These are phyloP conservation scores for Cladorrhinum samala DNA, from an alignment of 495 filamentous ascomycete genomes.

Conservation along the genomic window DNA sequence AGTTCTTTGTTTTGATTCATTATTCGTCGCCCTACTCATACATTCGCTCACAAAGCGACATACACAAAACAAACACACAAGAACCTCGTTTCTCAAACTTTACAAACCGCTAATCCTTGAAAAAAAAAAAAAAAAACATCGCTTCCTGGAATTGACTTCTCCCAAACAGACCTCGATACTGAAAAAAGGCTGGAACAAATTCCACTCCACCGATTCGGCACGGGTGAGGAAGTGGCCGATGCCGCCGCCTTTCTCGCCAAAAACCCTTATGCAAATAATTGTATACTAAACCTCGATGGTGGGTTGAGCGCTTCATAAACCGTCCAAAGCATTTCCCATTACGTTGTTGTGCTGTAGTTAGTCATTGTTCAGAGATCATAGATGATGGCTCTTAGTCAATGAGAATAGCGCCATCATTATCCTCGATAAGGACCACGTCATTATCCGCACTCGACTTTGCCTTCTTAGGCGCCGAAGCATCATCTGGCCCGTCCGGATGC, in stretches of 20 bases:
- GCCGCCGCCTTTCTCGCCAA: constrained; percentile 71
- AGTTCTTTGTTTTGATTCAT: too few species aligned
- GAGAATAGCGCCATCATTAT: constrained; percentile 61
- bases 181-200: constrained; percentile 37
- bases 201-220: constrained; percentile 65
- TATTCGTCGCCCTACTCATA: too few species aligned
- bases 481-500: constrained; percentile 26
- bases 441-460: constrained; percentile 35
- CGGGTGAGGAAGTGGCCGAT: constrained; percentile 66
- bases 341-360: too few species aligned
- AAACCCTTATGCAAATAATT: constrained; percentile 78
- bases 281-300: constrained; percentile 79
- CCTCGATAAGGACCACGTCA: constrained; percentile 48
- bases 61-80: too few species aligned
- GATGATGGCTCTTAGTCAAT: constrained; percentile 59
- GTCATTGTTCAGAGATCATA: constrained; percentile 9
- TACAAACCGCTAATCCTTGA: background rate
- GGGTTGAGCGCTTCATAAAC: constrained; percentile 63
- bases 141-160: background rate
- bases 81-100: too few species aligned
- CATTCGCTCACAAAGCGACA: too few species aligned
- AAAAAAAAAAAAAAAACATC: background rate
- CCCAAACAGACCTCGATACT: constrained; percentile 6
- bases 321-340: too few species aligned
- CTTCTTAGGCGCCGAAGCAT: constrained; percentile 35